Evolutionary conservation across 371 early-diverging fungal genomes (phyloP), one percentile per base, ranked within the genome.

Genomic region (Apophysomyces ossiformis): DNA sequence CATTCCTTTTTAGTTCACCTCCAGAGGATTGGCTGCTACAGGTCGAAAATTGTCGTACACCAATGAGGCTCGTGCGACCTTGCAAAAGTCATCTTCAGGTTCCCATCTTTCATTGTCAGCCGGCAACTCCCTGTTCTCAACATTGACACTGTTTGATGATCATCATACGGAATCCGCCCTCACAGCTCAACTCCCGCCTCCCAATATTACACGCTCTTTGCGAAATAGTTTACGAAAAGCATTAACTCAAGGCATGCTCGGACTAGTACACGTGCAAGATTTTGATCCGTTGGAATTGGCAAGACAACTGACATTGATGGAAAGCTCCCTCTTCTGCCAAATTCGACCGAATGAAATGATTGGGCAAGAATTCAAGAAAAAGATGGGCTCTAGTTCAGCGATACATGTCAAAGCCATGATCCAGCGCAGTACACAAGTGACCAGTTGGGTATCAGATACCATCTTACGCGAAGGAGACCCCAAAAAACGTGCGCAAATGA

Each of bases 281-380:
- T 69, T 95, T 32, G 92, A 95, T 64, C 86, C 92, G 1, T 46
- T 84, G 13, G 93, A 93, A 72, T 68, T 93, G 1, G 93, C 95
- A 2, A 76, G 93, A 12, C 93, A 95, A 69, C 67, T 95, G 41
- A 92, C 93, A 6, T 43, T 93, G 0, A 79, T 91, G 77, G 91
- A 91, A 57, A 82, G 74, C 57, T 67, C 66, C 2, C 57, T 84
- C 59, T 92, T 88, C 68, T 81, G 82, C 64, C 77, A 79, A 58
- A 87, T 94, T 59, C 69, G 77, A 60, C 86, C 89, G 7, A 75
- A 74, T n/a, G 94, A 94, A 68, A 83, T 90, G 66, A 76, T 88
- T 45, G 83, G 85, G 3, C 82, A 85, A 62, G 82, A 83, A 37
- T 87, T 84, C 66, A 78, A 78, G 41, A 86, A 87, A 65, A 85